Conservation (phyloP, 2,329 filamentous ascomycete species). For the Fusarium heterosporum region DNA sequence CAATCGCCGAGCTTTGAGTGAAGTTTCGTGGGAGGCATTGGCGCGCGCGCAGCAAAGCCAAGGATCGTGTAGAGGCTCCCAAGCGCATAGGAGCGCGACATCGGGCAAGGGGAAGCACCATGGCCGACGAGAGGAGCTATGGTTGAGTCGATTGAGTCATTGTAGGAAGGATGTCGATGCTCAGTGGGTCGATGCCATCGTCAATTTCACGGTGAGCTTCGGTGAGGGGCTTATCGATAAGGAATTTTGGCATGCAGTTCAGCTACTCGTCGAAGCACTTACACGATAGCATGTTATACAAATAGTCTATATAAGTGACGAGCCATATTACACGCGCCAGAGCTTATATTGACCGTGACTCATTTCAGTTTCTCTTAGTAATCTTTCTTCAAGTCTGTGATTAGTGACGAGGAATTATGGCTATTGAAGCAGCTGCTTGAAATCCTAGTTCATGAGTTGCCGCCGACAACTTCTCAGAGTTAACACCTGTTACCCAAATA, state of each 20-base stretch:
- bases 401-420: too few relatives aligned
- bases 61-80: slow-evolving; percentile 3
- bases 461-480: too few relatives aligned
- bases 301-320: not conserved
- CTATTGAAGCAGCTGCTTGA: too few relatives aligned
- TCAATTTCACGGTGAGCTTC: slow-evolving; percentile 31
- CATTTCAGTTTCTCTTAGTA: too few relatives aligned
- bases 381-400: too few relatives aligned
- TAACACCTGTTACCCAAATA: too few relatives aligned
- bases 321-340: too few relatives aligned
- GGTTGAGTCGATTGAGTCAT: slow-evolving; percentile 40
- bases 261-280: not conserved
- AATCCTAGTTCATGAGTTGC: too few relatives aligned
- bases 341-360: too few relatives aligned
- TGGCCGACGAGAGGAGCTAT: slow-evolving; percentile 19
- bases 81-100: slow-evolving; percentile 40
- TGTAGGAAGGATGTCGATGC: slow-evolving; percentile 21
- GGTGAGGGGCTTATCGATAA: slow-evolving; percentile 29
- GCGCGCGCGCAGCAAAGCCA: slow-evolving; percentile 18
- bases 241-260: not conserved
- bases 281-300: not conserved
- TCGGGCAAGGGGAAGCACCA: slow-evolving; percentile 45
- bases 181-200: slow-evolving; percentile 38
- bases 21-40: slow-evolving; percentile 42
- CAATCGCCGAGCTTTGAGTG: slow-evolving; percentile 34